Evolutionary conservation across 2,329 filamentous ascomycete genomes (phyloP).

Genomic region (Ophiostoma novo-ulmi): DNA sequence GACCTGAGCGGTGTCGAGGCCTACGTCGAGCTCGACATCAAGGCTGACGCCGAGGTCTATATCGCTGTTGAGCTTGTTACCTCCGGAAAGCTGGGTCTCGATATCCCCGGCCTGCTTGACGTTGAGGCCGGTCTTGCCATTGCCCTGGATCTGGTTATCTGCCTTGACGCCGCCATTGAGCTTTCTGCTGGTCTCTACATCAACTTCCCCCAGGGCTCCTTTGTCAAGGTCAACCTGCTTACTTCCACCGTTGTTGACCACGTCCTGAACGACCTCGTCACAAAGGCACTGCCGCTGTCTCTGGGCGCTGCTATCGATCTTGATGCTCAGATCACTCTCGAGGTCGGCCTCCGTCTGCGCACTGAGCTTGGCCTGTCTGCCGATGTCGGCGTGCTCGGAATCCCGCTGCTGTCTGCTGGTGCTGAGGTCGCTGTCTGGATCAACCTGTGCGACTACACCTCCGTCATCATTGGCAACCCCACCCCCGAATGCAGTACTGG

Average conservation of each 20-base stretch:
- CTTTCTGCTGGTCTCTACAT: conserved; percentile 31
- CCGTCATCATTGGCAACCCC: conserved; percentile 26
- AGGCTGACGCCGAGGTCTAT: conserved; percentile 29
- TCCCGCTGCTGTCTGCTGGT: conserved; percentile 30
- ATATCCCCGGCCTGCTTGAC: conserved; percentile 30
- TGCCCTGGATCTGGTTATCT: conserved; percentile 32
- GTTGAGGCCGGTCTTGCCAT: conserved; percentile 30
- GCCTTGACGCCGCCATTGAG: conserved; percentile 30
- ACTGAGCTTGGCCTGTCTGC: conserved; percentile 29
- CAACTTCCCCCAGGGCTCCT: conserved; percentile 30
- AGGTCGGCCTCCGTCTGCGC: conserved; percentile 32
- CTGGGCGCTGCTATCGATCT: conserved; percentile 30
- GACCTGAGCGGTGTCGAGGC: conserved; percentile 31
- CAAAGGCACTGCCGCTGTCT: conserved; percentile 29
- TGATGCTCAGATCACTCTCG: conserved; percentile 29
- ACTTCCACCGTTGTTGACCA: conserved; percentile 30
- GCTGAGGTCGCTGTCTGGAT: conserved; percentile 32
- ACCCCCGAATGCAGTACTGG: conserved; percentile 13
- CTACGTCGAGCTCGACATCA: conserved; percentile 31
- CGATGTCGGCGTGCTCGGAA: conserved; percentile 29
- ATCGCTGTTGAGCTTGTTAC: conserved; percentile 29
- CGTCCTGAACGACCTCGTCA: conserved; percentile 28
- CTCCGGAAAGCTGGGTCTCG: conserved; percentile 27
- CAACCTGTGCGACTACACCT: conserved; percentile 34
- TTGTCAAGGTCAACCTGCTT: conserved; percentile 31